Evolutionary conservation across 768 basidiomycete species (phyloP), one percentile per base, ranked within the genome.

Genomic region (Rhodosporidiobolus odoratus): DNA sequence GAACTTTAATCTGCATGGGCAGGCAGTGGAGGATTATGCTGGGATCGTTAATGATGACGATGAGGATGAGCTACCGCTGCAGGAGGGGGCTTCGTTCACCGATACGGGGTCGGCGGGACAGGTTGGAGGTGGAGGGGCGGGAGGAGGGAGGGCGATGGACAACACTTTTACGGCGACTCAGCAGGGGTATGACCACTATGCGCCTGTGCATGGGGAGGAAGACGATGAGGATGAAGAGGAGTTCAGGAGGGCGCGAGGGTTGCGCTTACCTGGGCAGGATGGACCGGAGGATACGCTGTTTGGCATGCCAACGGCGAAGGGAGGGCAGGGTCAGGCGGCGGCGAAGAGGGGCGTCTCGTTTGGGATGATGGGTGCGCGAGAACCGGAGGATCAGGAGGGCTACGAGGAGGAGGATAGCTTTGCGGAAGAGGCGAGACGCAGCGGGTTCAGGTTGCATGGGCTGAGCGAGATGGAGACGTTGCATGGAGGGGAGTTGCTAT

Each of bases 251-350:
- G 56, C 56, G 19, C 25, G 58, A 34, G 58, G 64, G 41, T 41
- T 74, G 58, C 43, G 71, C 35, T 32, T 69, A 61, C 48, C 68
- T 30, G 56, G 72, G 52, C 50, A 62, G 38, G 75, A 68, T 25
- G 72, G 66, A 13, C 75, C 73, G 25, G 74, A 74, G 41, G 77
- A 77, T 47, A 77, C 77, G 12, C 66, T 77, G 15, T 77, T 77
- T 52, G 77, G 77, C 4, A 65, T 68, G 54, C 68, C 67, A 1
- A 53, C 50, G 0, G 54, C 21, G 1, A n/a, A 53, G 13, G 52
- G 52, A 0, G 37, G 27, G 2, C 52, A 17, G 25, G 2, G 17
- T 0, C 32, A n/a, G n/a, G n/a, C n/a, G n/a, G n/a, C n/a, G n/a
- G n/a, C 57, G 4, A 21, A 23, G 35, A 15, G 47, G 4, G 62